Base-by-base conservation (phyloP, 169 alveolate species). In the Plasmodium coatneyi region DNA sequence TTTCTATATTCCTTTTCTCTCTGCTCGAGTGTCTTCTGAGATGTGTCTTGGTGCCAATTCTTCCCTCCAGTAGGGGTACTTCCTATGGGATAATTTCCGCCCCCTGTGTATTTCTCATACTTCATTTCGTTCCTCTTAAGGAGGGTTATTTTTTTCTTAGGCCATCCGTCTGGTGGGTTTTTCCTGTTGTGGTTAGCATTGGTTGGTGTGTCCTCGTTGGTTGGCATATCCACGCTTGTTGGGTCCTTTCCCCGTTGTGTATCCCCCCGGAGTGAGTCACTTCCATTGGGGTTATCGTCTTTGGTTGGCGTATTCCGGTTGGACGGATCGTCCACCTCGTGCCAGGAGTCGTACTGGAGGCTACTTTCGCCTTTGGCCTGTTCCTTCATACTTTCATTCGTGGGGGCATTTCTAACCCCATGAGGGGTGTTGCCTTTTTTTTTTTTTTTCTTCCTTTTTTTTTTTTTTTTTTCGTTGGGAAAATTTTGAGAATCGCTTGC, bases 1-100 rank as follows among this genome's bases (percentile, higher is more conserved):
- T 84, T 71, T n/a, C 54, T 84, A 71, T 84, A 84, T 46, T 84
- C 92, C 39, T 72, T 25, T 43, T 84, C 92, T 72, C 92, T 71
- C 79, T 84, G 92, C 39, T 84, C 92, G 36, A 84, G 43, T 25
- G 92, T 84, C 25, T 84, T 84, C 39, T 72, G 84, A 5, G 70
- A 34, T 14, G 28, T 28, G 1, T 30, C 46, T 71, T 16, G 76
- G 12, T 36, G 34, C 34, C 89, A 14, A 54, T 52, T 81, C 16
- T 66, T 56, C 36, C 25, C 19, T 19, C 46, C 56, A 66, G 22
- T 36, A 30, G 32, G 54, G 56, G 22, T 32, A 19, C 32, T 28
- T 19, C 60, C 25, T 16, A 39, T n/a, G 74, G 49, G 46, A 30
- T 14, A 25, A 36, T 79, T 79, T 22, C 30, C 54, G n/a, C 32